Conservation (phyloP, 495 filamentous ascomycete genomes). For the Coniosporium apollinis region DNA sequence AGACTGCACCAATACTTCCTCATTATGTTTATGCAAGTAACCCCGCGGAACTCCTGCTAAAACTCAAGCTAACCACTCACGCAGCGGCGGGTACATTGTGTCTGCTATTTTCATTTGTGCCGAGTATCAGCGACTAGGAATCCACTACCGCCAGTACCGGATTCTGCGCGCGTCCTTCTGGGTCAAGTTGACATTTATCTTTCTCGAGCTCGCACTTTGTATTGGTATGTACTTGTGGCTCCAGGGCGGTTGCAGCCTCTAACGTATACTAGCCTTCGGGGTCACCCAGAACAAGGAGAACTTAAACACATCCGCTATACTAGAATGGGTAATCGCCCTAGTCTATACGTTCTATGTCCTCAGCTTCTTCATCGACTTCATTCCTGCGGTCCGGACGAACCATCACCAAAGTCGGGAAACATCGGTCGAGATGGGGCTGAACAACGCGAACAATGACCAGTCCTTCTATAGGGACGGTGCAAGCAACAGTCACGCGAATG, state of each 20-base stretch:
- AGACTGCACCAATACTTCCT: constrained; percentile 61
- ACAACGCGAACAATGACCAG: constrained; percentile 13
- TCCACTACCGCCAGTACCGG: constrained; percentile 53
- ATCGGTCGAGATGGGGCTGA: constrained; percentile 20
- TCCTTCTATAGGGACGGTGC: background rate
- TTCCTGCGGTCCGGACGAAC: constrained; percentile 59
- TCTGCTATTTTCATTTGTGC: constrained; percentile 72
- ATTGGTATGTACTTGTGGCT: constrained; percentile 24
- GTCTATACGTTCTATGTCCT: constrained; percentile 83
- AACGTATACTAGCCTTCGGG: constrained; percentile 24
- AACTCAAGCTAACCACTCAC: constrained; percentile 5
- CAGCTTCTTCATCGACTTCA: constrained; percentile 74
- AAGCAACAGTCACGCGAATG: background rate
- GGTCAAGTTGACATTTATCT: constrained; percentile 64
- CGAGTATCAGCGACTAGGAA: constrained; percentile 74
- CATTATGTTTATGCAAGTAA: constrained; percentile 58
- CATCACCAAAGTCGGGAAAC: constrained; percentile 19
- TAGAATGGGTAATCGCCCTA: constrained; percentile 75
- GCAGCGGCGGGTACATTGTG: constrained; percentile 48
- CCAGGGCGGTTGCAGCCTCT: no score
- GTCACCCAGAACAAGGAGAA: constrained; percentile 16
- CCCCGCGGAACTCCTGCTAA: background rate
- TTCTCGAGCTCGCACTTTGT: constrained; percentile 61
- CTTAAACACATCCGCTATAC: constrained; percentile 29
- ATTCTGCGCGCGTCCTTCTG: constrained; percentile 62